These are phyloP conservation scores for Fusarium sp. DNA, from an alignment of 2,329 filamentous ascomycete genomes.

Conservation along the genomic window DNA sequence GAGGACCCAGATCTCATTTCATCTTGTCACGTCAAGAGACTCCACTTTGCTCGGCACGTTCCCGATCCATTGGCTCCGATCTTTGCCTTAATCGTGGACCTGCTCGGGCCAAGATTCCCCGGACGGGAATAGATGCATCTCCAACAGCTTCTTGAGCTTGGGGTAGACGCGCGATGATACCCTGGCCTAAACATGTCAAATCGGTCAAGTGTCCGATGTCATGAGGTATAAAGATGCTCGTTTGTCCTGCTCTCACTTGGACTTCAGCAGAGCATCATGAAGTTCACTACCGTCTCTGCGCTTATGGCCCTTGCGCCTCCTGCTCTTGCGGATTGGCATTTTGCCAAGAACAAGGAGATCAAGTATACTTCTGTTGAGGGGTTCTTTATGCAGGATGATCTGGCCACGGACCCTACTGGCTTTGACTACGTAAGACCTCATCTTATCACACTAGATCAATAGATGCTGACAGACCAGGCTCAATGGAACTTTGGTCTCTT, in stretches of 20 bases:
- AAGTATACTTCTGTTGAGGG: constrained; percentile 69
- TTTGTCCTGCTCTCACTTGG: background rate
- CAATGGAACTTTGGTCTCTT: constrained; percentile 72
- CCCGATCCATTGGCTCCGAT: constrained; percentile 44
- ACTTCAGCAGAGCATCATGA: constrained; percentile 41
- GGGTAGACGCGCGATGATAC: constrained; percentile 20
- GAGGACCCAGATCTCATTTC: background rate
- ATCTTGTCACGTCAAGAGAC: background rate
- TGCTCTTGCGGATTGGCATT: constrained; percentile 45
- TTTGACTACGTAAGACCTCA: constrained; percentile 71
- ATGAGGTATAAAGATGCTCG: constrained; percentile 15
- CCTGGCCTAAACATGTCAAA: background rate
- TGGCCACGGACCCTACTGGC: constrained; percentile 60
- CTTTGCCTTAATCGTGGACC: background rate
- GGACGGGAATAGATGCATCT: constrained; percentile 1
- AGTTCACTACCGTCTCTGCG: constrained; percentile 43
- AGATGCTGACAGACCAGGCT: too few species aligned
- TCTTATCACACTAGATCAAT: too few species aligned
- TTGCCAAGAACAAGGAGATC: constrained; percentile 54
- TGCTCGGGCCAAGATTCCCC: constrained; percentile 28
- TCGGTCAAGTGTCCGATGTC: background rate
- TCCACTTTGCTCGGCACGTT: constrained; percentile 39
- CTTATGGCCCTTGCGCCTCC: constrained; percentile 43
- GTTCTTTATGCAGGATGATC: constrained; percentile 72
- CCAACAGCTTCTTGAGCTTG: background rate